phyloP scores from a whole-genome alignment of 129 eudicot species.

The Dittrichia graveolens region DNA sequence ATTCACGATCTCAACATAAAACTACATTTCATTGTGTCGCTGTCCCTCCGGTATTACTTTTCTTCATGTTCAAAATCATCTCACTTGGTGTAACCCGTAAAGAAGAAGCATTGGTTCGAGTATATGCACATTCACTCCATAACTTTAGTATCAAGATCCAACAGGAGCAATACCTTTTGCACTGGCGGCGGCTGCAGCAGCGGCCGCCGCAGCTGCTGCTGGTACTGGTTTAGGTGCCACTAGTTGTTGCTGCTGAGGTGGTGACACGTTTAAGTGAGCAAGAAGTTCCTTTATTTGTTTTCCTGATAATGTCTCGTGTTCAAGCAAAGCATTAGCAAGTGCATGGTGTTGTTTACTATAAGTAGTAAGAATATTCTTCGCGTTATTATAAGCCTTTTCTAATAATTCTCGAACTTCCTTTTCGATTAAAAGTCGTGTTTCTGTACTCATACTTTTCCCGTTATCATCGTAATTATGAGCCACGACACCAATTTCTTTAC shows the following conservation, averaged over 20 bases:
- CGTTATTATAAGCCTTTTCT: slow-evolving; percentile 78
- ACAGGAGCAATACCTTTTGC: slow-evolving; percentile 83
- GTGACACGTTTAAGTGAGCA: slow-evolving; percentile 46
- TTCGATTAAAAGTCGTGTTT: slow-evolving; percentile 78
- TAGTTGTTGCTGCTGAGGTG: slow-evolving; percentile 40
- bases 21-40: slow-evolving; percentile 19
- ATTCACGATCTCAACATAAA: slow-evolving; percentile 22
- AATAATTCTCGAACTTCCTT: slow-evolving; percentile 72
- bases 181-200: slow-evolving; percentile 83
- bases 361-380: slow-evolving; percentile 66
- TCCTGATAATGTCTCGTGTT: slow-evolving; percentile 80
- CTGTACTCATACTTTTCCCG: slow-evolving; percentile 93
- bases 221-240: slow-evolving; percentile 41
- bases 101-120: slow-evolving; percentile 24
- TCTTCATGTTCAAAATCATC: slow-evolving; percentile 34
- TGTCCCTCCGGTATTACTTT: slow-evolving; percentile 19
- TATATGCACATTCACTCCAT: slow-evolving; percentile 43
- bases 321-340: slow-evolving; percentile 80
- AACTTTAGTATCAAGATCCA: slow-evolving; percentile 55
- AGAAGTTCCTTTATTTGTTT: slow-evolving; percentile 72
- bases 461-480: slow-evolving; percentile 84
- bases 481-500: slow-evolving; percentile 80
- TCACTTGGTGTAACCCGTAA: slow-evolving; percentile 23
- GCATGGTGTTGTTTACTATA: slow-evolving; percentile 74
- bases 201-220: slow-evolving; percentile 59